Conservation (phyloP, 2,329 filamentous ascomycete genomes). For the Rhinocladiella mackenziei region DNA sequence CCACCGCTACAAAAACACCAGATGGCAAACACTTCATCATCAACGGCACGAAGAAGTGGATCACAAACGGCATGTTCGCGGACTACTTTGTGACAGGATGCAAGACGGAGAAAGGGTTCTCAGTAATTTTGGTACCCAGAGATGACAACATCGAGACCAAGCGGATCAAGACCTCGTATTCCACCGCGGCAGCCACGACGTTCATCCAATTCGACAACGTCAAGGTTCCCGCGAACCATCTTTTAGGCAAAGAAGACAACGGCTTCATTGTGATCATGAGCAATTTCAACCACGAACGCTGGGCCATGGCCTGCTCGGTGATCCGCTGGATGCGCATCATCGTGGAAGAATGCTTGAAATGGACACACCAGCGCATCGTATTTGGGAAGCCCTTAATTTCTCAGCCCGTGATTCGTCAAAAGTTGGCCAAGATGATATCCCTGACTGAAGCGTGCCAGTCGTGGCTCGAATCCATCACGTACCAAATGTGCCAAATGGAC, state of each 20-base stretch:
- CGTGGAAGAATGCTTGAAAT: conserved; percentile 64
- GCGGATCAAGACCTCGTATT: conserved; percentile 62
- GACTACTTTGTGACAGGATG: conserved; percentile 69
- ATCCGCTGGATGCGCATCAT: conserved; percentile 60
- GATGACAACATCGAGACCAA: conserved; percentile 66
- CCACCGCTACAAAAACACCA: conserved; percentile 58
- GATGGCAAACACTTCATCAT: conserved; percentile 63
- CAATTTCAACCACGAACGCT: conserved; percentile 76
- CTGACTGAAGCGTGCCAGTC: conserved; percentile 66
- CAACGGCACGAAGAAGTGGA: conserved; percentile 70
- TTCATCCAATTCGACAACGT: conserved; percentile 75
- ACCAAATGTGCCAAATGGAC: conserved; percentile 54
- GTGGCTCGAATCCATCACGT: conserved; percentile 50
- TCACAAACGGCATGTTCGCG: conserved; percentile 68
- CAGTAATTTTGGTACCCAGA: conserved; percentile 65
- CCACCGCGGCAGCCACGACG: conserved; percentile 63
- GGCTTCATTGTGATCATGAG: conserved; percentile 74
- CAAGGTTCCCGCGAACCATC: conserved; percentile 64
- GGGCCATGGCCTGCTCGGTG: conserved; percentile 63
- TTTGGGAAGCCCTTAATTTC: conserved; percentile 68
- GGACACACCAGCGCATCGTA: conserved; percentile 74
- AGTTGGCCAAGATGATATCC: conserved; percentile 65
- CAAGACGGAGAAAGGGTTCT: conserved; percentile 63
- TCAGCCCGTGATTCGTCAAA: conserved; percentile 68
- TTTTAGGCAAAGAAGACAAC: conserved; percentile 65